Evolutionary conservation across 768 basidiomycete species (phyloP).

Genomic region (Mycena leptocephala): DNA sequence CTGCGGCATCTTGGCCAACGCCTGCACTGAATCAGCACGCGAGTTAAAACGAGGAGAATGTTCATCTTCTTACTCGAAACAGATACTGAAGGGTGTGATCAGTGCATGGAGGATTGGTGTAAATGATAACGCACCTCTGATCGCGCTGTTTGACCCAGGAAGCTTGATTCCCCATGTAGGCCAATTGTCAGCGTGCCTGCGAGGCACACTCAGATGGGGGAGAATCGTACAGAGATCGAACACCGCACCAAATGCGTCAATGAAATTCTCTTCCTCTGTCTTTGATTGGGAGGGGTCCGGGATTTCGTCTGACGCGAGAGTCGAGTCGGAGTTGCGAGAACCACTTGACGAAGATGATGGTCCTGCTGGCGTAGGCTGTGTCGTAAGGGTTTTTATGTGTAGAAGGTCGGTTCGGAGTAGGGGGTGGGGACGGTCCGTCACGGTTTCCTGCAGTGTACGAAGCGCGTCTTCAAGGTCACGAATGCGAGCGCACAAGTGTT

Average conservation of each 20-base stretch:
- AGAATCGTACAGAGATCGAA: neutral
- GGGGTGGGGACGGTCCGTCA: constrained; percentile 68
- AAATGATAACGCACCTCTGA: constrained; percentile 68
- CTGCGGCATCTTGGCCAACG: constrained; percentile 40
- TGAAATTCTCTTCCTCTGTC: constrained; percentile 52
- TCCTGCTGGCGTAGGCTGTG: neutral
- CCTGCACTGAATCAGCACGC: constrained; percentile 34
- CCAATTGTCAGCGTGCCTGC: constrained; percentile 74
- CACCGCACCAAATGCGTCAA: constrained; percentile 61
- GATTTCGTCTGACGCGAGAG: constrained; percentile 18
- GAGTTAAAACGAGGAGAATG: neutral
- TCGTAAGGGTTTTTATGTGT: constrained; percentile 41
- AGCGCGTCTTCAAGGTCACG: constrained; percentile 76
- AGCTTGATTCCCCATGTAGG: constrained; percentile 68
- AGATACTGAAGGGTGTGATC: constrained; percentile 61
- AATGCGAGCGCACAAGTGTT: constrained; percentile 67
- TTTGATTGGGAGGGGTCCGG: constrained; percentile 8
- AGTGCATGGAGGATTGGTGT: neutral
- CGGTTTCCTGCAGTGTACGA: constrained; percentile 61
- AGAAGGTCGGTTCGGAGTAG: constrained; percentile 56
- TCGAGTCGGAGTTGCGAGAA: constrained; percentile 14
- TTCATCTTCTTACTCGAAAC: constrained; percentile 61
- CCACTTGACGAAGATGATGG: constrained; percentile 6
- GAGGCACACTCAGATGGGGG: neutral
- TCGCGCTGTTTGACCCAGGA: constrained; percentile 78